Evolutionary conservation across 1,139 yeast genomes (phyloP).

Genomic region (Tardiomyces depauwii): DNA sequence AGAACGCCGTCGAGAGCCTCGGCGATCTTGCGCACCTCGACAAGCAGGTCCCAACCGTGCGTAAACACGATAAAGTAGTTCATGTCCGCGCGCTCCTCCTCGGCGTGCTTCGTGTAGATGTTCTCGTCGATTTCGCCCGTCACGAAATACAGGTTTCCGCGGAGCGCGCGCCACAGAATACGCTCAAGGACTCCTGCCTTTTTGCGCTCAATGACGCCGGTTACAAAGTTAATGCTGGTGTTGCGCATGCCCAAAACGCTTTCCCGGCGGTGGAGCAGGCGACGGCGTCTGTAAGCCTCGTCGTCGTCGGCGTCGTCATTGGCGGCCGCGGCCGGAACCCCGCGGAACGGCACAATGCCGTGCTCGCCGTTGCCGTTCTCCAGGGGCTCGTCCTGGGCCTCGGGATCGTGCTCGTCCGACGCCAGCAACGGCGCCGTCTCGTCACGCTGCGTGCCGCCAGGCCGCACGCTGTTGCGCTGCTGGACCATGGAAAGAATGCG

Average conservation of each 20-base stretch:
- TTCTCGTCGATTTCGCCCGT: constrained; percentile 58
- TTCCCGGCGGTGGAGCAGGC: constrained; percentile 1
- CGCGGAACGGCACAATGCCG: not conserved
- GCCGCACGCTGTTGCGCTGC: constrained; percentile 9
- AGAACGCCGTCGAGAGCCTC: constrained; percentile 77
- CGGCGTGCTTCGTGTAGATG: constrained; percentile 38
- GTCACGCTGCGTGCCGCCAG: constrained; percentile 11
- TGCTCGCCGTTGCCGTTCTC: not conserved
- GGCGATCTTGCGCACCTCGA: constrained; percentile 62
- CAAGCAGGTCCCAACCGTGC: constrained; percentile 67
- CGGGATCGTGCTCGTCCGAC: constrained; percentile 8
- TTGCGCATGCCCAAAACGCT: constrained; percentile 14
- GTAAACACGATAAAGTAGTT: constrained; percentile 78
- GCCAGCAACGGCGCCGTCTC: constrained; percentile 15
- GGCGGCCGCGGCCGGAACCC: constrained; percentile 1
- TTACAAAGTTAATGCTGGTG: constrained; percentile 42
- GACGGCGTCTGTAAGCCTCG: constrained; percentile 4
- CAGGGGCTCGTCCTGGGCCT: not conserved
- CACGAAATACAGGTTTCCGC: constrained; percentile 78
- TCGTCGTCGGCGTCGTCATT: constrained; percentile 1
- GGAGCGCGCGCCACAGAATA: constrained; percentile 82
- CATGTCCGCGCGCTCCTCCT: constrained; percentile 39
- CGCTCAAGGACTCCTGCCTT: constrained; percentile 66
- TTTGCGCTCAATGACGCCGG: constrained; percentile 74
- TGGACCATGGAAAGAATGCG: constrained; percentile 14